phyloP scores from a whole-genome alignment of 495 filamentous ascomycete genomes.

The Pyrenula aspistea region DNA sequence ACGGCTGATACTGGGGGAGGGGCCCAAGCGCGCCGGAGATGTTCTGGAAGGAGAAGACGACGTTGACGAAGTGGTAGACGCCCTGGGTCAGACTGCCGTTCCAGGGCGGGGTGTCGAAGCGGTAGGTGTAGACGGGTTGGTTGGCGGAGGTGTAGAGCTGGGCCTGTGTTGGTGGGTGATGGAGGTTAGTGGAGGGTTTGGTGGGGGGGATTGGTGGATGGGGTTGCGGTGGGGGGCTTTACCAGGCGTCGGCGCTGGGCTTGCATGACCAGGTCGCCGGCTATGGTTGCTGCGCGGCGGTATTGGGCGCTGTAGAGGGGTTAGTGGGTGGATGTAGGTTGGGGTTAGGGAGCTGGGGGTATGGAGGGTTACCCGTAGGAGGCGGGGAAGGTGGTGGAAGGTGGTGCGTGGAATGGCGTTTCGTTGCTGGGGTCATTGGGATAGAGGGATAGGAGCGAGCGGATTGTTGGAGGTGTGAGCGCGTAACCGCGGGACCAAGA shows the following conservation, averaged over 20 bases:
- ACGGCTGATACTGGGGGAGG: not conserved
- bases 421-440: not conserved
- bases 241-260: not conserved
- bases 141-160: not conserved
- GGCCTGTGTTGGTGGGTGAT: too few relatives aligned
- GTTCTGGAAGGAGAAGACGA: not conserved
- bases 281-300: not conserved
- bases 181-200: too few relatives aligned
- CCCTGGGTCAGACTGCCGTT: not conserved
- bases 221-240: not conserved
- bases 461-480: not conserved
- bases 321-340: too few relatives aligned
- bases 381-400: not conserved
- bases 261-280: not conserved
- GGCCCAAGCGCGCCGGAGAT: not conserved
- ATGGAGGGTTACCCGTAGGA: too few relatives aligned
- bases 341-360: too few relatives aligned
- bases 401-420: not conserved
- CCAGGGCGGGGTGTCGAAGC: not conserved
- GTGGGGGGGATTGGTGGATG: too few relatives aligned
- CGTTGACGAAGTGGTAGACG: not conserved
- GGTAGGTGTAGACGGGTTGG: not conserved
- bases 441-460: not conserved
- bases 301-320: not conserved
- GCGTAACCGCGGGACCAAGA: not conserved